Evolutionary conservation across 768 basidiomycete species (phyloP).

Genomic region (Naganishia vaughanmartiniae): DNA sequence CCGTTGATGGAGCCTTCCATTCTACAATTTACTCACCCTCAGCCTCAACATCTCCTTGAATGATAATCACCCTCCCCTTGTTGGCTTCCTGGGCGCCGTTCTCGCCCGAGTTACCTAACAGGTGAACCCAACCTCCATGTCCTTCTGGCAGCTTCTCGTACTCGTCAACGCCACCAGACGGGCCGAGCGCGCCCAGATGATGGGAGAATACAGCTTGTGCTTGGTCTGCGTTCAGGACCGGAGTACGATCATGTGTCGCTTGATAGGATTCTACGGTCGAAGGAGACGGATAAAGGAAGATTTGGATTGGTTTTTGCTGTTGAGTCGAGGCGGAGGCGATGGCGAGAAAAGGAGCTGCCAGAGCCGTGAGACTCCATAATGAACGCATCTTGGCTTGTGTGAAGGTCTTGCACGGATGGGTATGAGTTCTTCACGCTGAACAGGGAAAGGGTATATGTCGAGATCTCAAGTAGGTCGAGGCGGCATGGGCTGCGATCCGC

Average conservation of each 20-base stretch:
- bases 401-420: background rate
- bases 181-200: conserved; percentile 33
- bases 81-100: conserved; percentile 26
- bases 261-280: conserved; percentile 20
- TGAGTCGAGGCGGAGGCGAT: background rate
- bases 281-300: conserved; percentile 48
- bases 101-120: conserved; percentile 32
- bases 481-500: background rate
- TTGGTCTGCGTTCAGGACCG: conserved; percentile 42
- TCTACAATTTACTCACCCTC: conserved; percentile 34
- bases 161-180: conserved; percentile 35
- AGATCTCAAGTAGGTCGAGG: background rate
- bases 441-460: background rate
- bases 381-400: background rate
- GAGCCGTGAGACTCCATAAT: background rate
- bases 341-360: conserved; percentile 3
- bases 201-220: conserved; percentile 48
- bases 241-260: conserved; percentile 24
- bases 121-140: conserved; percentile 37
- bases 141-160: conserved; percentile 48
- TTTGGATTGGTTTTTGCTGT: conserved; percentile 43
- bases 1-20: no score
- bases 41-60: conserved; percentile 43
- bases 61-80: conserved; percentile 39
- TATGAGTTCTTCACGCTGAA: background rate